Base-by-base conservation (phyloP, 305 asterid species). In the Salvia sclarea region DNA sequence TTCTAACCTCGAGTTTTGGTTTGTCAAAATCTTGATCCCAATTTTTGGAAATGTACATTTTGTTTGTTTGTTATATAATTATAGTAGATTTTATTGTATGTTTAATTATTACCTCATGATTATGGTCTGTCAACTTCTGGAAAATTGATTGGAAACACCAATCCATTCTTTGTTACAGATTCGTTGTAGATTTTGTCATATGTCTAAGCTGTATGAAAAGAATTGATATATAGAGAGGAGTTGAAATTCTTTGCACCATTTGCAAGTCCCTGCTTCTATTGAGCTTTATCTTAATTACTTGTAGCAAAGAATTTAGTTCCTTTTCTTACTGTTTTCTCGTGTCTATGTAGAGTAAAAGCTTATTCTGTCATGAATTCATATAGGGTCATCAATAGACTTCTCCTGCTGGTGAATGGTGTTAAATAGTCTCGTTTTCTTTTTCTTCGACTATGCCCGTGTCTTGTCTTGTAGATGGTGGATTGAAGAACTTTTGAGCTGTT, bases 1-100 rank as follows among this genome's bases (percentile, higher is more conserved):
- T n/a, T 61, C 56, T 59, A 28, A 49, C 56, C 16, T n/a, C 48
- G 37, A 65, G 50, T 52, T 43, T 31, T 24, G 38, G 22, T 56
- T 64, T 56, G 47, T 63, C 0, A 3, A 31, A 22, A 13, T 30
- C 53, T 61, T n/a, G n/a, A n/a, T n/a, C 61, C 60, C 41, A 50
- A 18, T 13, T 41, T 60, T n/a, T 33, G 57, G 48, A 18, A 35
- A 7, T 61, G 49, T 67, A n/a, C n/a, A 38, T 38, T 13, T 4
- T 28, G 38, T 52, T 16, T 9, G 9, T 13, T 4, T 28, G 38
- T 52, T 16, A 18, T 62, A 25, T n/a, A 35, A 8, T 45, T 57
- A 38, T 53, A 43, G 22, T 49, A 37, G 45, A 49, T 61, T 22
- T 47, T 14, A 30, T 10, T 37, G 52, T 30, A 8, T 31, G 56